Evolutionary conservation across 1,284 basidiomycete genomes (phyloP), one percentile per base, ranked within the genome.

Genomic region (Pseudozyma hubeiensis): DNA sequence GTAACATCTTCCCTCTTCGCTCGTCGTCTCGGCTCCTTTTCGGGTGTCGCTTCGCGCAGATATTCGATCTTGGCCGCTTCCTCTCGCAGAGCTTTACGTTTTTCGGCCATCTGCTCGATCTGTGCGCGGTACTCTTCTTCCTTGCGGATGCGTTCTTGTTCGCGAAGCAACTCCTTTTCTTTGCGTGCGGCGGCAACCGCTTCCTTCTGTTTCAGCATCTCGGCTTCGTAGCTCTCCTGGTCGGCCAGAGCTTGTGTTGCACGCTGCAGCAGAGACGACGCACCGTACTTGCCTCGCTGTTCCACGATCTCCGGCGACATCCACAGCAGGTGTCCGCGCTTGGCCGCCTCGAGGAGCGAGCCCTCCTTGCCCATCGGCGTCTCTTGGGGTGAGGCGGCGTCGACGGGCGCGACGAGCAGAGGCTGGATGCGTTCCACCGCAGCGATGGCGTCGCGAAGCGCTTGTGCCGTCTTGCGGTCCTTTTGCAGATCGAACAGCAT

Each of bases 201-300:
- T 49, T 77, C 63, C n/a, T 72, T 67, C 55, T 76, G 64, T 56
- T 68, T 64, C 29, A 30, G 43, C 35, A 72, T 64, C 49, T 72
- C 77, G n/a, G 58, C 62, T 48, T 80, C 80, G 68, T 79, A 70
- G 44, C 56, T 64, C 24, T 67, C 65, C 52, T 81, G 73, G 31
- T 83, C 78, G 10, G 69, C 57, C 1, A 84, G 53, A 13, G 66
- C 73, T 51, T 56, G 49, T 7, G 63, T 43, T 5, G 76, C 74
- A 24, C 75, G 70, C 35, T 77, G 69, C 14, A 82, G 60, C 30
- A 81, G 64, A 17, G 77, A 79, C 24, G 64, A 73, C 35, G 77
- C 78, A 40, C 77, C 81, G 57, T 81, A 84, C 72, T 80, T 75
- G 59, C 70, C 70, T 29, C 82, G 77, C 73, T 84, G 82, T 59